These are phyloP conservation scores for Trametopsis cervina DNA, from an alignment of 768 basidiomycete species.

Conservation along the genomic window DNA sequence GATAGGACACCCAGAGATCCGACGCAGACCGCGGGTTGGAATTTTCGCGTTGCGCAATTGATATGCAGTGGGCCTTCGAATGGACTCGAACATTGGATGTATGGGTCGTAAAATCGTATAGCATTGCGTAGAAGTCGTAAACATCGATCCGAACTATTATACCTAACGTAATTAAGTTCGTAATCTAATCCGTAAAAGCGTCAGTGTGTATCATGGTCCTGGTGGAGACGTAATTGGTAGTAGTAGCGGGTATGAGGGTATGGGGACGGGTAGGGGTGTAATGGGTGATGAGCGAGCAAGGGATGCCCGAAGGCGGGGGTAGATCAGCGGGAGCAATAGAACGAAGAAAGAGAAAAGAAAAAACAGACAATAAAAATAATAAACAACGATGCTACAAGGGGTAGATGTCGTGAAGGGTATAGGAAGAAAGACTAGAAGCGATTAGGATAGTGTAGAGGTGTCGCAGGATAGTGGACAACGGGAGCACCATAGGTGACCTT, in stretches of 20 bases:
- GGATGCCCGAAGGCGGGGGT: conserved; percentile 1
- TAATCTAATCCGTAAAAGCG: conserved; percentile 11
- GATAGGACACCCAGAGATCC: neutral
- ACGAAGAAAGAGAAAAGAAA: neutral
- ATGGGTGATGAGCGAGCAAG: neutral
- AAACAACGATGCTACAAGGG: conserved; percentile 2
- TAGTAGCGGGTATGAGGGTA: conserved; percentile 1
- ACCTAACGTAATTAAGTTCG: conserved; percentile 14
- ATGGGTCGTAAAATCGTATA: conserved; percentile 15
- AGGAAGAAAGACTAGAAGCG: neutral
- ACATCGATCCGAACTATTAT: conserved; percentile 12
- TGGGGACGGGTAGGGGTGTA: neutral
- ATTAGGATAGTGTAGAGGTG: conserved; percentile 6
- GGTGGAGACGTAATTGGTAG: neutral
- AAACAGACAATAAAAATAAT: conserved; percentile 2
- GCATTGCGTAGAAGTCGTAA: conserved; percentile 11
- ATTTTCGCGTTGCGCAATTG: neutral
- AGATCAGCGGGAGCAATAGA: neutral
- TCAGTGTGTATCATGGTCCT: neutral
- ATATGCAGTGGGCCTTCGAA: neutral
- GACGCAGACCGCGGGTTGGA: neutral
- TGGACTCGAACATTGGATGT: too few relatives aligned
- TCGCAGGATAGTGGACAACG: conserved; percentile 4
- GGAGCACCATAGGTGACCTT: neutral
- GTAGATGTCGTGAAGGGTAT: conserved; percentile 3